Percentiles rank a stretch among this genome's conserved stretches.
phyloP scores from a whole-genome alignment of 2,329 filamentous ascomycete genomes.

The Neofusicoccum umdonicola region DNA sequence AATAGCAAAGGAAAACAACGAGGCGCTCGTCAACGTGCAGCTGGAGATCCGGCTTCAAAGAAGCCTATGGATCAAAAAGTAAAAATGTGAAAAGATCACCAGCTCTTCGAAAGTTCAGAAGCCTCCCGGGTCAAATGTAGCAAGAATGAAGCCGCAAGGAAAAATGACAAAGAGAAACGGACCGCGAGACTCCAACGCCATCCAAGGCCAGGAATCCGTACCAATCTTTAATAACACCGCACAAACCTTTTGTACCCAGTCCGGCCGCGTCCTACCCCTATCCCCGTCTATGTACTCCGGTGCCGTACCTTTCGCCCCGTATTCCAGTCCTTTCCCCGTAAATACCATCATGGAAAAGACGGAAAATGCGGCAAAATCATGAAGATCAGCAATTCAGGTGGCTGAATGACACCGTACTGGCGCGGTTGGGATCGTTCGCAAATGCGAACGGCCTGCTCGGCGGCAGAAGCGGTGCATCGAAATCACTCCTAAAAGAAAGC shows the following conservation, averaged over 20 bases:
- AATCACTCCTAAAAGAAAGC: neutral
- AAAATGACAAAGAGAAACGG: neutral
- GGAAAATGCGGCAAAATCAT: neutral
- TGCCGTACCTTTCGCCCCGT: neutral
- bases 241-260: neutral
- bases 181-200: neutral
- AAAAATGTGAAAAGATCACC: neutral
- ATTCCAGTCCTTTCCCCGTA: neutral
- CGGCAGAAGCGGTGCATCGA: neutral
- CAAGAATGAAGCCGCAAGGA: neutral
- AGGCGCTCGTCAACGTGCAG: neutral
- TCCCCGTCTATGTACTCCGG: neutral
- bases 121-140: neutral
- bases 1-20: neutral
- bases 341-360: neutral
- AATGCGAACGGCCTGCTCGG: neutral
- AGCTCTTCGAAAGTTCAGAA: neutral
- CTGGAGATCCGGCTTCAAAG: neutral
- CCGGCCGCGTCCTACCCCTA: neutral
- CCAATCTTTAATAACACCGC: neutral
- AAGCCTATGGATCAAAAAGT: neutral
- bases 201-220: neutral
- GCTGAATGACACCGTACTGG: constrained; percentile 10
- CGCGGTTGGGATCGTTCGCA: neutral
- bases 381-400: constrained; percentile 8